Conservation (phyloP, 176 grass and related monocot species). For the Phoenix roebelenii region DNA sequence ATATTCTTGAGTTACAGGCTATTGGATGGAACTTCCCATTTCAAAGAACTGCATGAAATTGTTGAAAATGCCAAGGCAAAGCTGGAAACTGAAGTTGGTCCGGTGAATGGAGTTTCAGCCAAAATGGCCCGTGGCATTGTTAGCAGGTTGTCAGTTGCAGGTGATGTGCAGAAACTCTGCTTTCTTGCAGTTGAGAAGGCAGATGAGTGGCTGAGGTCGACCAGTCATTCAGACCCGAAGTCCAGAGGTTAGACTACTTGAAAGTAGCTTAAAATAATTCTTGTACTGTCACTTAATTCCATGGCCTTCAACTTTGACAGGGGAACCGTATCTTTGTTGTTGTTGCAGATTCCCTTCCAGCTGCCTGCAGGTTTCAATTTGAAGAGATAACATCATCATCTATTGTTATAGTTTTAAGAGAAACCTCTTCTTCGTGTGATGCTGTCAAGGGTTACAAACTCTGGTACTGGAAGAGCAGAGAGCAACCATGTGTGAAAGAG, state of each 20-base stretch:
- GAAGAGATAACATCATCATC: slow-evolving; percentile 68
- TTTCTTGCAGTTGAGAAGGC: slow-evolving; percentile 67
- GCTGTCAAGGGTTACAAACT: slow-evolving; percentile 75
- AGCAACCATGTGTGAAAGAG: slow-evolving; percentile 38
- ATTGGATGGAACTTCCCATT: slow-evolving; percentile 50
- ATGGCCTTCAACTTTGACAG: slow-evolving; percentile 12
- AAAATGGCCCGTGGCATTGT: slow-evolving; percentile 93
- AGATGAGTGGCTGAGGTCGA: slow-evolving; percentile 48
- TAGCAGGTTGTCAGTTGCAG: slow-evolving; percentile 68
- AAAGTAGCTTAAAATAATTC: not conserved
- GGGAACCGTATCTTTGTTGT: not conserved
- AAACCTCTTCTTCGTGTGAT: slow-evolving; percentile 51
- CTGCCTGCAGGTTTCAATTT: slow-evolving; percentile 82
- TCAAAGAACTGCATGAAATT: slow-evolving; percentile 80
- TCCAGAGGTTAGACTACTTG: slow-evolving; percentile 50
- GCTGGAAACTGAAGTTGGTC: slow-evolving; percentile 85
- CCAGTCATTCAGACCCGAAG: slow-evolving; percentile 34
- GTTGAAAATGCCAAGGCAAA: slow-evolving; percentile 75
- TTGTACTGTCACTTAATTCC: no score
- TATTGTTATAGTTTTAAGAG: slow-evolving; percentile 61
- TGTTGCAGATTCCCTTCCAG: slow-evolving; percentile 78
- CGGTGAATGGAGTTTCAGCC: slow-evolving; percentile 85
- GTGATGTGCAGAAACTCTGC: slow-evolving; percentile 80
- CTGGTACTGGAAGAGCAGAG: slow-evolving; percentile 84
- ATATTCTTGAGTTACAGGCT: slow-evolving; percentile 77